Base-by-base conservation (phyloP, 192 early-diverging fungal species). In the Chytriomyces sp. region DNA sequence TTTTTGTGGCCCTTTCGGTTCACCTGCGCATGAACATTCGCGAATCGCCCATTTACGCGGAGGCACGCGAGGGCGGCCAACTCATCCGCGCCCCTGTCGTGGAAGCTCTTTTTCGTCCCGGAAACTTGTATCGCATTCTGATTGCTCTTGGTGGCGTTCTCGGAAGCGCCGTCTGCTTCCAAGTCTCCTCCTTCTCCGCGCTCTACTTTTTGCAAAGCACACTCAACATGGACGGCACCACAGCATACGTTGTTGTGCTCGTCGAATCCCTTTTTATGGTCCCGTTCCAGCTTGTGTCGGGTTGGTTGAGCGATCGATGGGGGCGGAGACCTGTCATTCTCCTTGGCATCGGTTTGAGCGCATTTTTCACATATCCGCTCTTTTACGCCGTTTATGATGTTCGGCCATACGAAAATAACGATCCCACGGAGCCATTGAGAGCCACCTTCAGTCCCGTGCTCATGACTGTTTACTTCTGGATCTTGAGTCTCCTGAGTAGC, bases 261-360 rank as follows among this genome's bases (percentile, higher is more conserved):
- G 52, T 74, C 4, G 52, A 73, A 12, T 31, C 39, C 25, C 26
- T 67, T 3, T 39, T 76, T 2, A 57, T 67, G 4, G 17, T 56
- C 30, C 77, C 77, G 5, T 39, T 75, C 39, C 58, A 32, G 17
- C 36, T 71, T 26, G 56, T 75, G 5, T 67, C 76, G 54, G 73
- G 72, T 3, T 56, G 25, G n/a, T 49, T 76, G n/a, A 64, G 59
- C 5, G 77, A 78, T 40, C 70, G 52, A 59, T 71, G 63, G 33
- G 77, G 77, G 5, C 62, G 77, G 1, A 76, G 71, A 39, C 5
- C 25, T 25, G 61, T 78, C 26, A 74, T 78, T 37, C n/a, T 71
- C 2, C n/a, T 56, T 26, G 77, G 77, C 32, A 33, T 78, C 3
- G 26, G 38, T 14, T 39, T 78, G 0, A 17, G 22, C 39, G 57